Evolutionary conservation across 768 basidiomycete species (phyloP).

Genomic region (Lepiota brunneoincarnata): DNA sequence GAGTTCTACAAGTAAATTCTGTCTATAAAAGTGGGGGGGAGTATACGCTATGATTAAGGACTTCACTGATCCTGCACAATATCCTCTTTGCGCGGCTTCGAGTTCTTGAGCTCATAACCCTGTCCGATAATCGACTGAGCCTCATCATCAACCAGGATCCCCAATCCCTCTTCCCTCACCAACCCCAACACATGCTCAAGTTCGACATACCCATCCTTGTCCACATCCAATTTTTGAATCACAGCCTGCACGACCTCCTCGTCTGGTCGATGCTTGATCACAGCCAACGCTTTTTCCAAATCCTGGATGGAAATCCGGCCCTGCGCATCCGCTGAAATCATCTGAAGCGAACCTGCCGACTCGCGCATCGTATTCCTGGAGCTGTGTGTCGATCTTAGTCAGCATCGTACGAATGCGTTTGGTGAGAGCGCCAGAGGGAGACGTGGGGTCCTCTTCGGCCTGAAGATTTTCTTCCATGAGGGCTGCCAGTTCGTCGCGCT

Average conservation of each 20-base stretch:
- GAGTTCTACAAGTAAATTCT: not conserved
- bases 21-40: not conserved
- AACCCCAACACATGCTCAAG: constrained; percentile 91
- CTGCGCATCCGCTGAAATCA: constrained; percentile 81
- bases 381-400: constrained; percentile 89
- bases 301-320: constrained; percentile 90
- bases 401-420: constrained; percentile 96
- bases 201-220: constrained; percentile 94
- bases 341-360: constrained; percentile 82
- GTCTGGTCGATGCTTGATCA: constrained; percentile 92
- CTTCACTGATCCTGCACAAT: constrained; percentile 71
- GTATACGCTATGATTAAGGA: constrained; percentile 1
- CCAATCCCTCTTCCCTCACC: constrained; percentile 84
- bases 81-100: constrained; percentile 91
- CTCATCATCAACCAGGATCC: constrained; percentile 82
- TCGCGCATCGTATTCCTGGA: constrained; percentile 87
- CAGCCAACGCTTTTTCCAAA: constrained; percentile 84
- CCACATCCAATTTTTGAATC: constrained; percentile 91
- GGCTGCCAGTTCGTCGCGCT: constrained; percentile 84
- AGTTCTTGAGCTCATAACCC: constrained; percentile 77
- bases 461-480: constrained; percentile 94
- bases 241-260: constrained; percentile 86
- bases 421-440: constrained; percentile 82
- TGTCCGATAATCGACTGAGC: constrained; percentile 82
- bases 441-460: constrained; percentile 84